Conservation (phyloP, 495 filamentous ascomycete genomes). For the Penicillium mononematosum region DNA sequence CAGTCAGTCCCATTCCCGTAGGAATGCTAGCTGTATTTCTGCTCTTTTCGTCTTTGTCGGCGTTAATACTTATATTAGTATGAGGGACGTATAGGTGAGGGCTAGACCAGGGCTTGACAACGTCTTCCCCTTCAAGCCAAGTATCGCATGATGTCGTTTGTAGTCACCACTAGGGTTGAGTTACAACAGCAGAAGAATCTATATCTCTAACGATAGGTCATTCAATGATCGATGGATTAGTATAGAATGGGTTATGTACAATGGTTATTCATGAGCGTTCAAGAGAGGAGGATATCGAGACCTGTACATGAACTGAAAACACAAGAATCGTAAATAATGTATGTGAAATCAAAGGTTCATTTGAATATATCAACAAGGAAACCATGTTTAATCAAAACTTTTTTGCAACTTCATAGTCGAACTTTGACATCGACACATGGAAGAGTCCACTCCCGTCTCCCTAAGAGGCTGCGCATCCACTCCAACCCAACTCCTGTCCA, state of each 20-base stretch:
- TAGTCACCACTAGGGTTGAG: neutral
- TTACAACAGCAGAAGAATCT: neutral
- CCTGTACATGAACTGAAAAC: neutral
- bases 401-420: conserved; percentile 48
- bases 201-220: neutral
- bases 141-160: neutral
- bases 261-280: neutral
- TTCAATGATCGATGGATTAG: neutral
- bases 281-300: neutral
- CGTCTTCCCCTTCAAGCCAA: neutral
- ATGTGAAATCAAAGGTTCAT: neutral
- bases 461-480: conserved; percentile 75
- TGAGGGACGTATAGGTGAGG: neutral
- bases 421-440: conserved; percentile 83
- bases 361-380: neutral
- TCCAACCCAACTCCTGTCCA: conserved; percentile 82
- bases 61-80: neutral
- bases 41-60: neutral
- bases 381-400: neutral
- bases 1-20: neutral
- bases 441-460: conserved; percentile 75
- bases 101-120: neutral
- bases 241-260: conserved; percentile 1
- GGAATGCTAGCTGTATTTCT: neutral
- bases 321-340: neutral